phyloP scores from a whole-genome alignment of 768 basidiomycete species.

The Tulasnella sp. region DNA sequence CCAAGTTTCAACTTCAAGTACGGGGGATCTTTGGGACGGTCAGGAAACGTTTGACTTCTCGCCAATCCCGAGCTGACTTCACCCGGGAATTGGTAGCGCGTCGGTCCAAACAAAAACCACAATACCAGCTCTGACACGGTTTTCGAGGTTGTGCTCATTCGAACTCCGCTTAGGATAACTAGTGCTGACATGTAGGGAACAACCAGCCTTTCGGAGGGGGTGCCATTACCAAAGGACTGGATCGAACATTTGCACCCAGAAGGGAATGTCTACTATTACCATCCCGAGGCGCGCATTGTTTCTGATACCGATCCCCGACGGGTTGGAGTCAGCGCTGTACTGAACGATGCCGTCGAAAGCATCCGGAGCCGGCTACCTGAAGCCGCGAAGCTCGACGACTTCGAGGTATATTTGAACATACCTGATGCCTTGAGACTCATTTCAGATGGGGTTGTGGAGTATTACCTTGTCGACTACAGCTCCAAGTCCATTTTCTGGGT shows the following conservation, averaged over 20 bases:
- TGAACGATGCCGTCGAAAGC: neutral
- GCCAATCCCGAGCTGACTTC: neutral
- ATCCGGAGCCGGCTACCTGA: neutral
- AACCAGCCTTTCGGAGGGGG: neutral
- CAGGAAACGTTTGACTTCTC: neutral
- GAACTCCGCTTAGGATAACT: neutral
- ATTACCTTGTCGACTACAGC: constrained; percentile 14
- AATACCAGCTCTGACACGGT: neutral
- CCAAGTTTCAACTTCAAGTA: neutral
- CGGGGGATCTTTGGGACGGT: neutral
- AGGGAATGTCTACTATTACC: neutral
- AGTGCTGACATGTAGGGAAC: neutral
- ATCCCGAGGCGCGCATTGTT: neutral
- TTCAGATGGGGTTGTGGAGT: neutral
- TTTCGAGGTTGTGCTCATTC: neutral
- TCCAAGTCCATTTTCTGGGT: neutral
- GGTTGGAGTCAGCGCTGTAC: neutral
- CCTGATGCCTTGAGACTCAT: no score
- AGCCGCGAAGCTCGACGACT: neutral
- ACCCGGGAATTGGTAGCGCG: neutral
- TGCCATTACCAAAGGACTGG: neutral
- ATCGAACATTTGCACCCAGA: neutral
- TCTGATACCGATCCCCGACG: neutral
- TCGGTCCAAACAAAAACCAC: neutral
- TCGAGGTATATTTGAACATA: neutral